phyloP scores from a whole-genome alignment of 805 yeast species.

The Yarrowia keelungensis region DNA sequence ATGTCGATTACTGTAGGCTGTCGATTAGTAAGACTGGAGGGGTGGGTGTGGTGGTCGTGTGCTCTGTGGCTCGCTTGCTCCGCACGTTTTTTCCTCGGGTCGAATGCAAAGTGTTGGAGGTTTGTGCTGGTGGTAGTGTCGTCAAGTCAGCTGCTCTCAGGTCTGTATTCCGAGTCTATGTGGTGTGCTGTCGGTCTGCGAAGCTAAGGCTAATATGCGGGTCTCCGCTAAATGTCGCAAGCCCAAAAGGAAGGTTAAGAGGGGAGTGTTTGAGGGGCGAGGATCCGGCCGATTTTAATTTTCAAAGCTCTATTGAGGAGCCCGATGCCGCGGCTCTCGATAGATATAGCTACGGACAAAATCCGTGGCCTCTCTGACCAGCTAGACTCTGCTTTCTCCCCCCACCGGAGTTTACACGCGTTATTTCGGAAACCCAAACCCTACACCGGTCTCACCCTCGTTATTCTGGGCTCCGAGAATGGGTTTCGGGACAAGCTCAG shows the following conservation, averaged over 20 bases:
- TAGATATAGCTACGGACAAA: background rate
- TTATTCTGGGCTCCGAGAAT: background rate
- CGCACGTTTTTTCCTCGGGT: too few relatives aligned
- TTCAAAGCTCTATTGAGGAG: too few relatives aligned
- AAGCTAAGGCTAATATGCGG: constrained; percentile 28
- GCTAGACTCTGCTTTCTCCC: background rate
- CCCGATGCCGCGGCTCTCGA: too few relatives aligned
- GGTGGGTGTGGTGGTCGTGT: too few relatives aligned
- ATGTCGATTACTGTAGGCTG: too few relatives aligned
- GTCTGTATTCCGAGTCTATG: background rate
- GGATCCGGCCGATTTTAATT: background rate
- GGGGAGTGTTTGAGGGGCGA: constrained; percentile 4
- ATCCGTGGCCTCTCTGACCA: background rate
- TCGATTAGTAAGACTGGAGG: too few relatives aligned
- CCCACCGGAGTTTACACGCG: constrained; percentile 17
- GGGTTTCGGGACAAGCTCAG: background rate
- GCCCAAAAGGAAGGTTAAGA: constrained; percentile 28
- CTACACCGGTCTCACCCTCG: constrained; percentile 9
- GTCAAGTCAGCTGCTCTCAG: background rate
- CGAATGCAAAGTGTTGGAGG: background rate
- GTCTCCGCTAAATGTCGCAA: constrained; percentile 35
- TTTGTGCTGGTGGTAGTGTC: background rate
- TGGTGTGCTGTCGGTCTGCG: constrained; percentile 3
- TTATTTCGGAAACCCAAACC: constrained; percentile 31
- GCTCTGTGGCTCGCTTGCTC: too few relatives aligned